Evolutionary conservation across 2,329 filamentous ascomycete species (phyloP).

Genomic region (Fusarium neocosmosporiellum): DNA sequence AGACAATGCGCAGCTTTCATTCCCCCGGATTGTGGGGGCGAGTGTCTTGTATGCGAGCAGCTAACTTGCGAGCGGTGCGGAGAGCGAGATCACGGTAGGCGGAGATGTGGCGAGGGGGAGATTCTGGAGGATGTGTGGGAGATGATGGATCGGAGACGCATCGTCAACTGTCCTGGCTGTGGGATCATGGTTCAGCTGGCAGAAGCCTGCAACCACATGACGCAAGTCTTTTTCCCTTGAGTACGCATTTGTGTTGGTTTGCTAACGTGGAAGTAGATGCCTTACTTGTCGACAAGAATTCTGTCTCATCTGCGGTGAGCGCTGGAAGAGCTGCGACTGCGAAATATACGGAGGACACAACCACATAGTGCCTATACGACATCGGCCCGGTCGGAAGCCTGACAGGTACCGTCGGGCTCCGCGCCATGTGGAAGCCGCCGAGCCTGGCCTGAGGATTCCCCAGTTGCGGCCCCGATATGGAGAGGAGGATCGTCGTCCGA

Average conservation of each 20-base stretch:
- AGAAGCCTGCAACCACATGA: slow-evolving; percentile 43
- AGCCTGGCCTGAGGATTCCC: slow-evolving; percentile 12
- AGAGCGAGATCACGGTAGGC: slow-evolving; percentile 11
- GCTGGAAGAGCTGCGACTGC: slow-evolving; percentile 56
- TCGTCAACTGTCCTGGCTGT: slow-evolving; percentile 40
- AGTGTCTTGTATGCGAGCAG: slow-evolving; percentile 19
- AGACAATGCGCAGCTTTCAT: slow-evolving; percentile 37
- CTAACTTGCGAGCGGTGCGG: slow-evolving; percentile 29
- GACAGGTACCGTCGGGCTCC: slow-evolving; percentile 21
- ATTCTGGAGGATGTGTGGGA: slow-evolving; percentile 38
- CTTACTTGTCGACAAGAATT: slow-evolving; percentile 57
- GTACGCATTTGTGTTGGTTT: not conserved
- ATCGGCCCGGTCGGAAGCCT: slow-evolving; percentile 33
- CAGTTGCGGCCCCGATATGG: slow-evolving; percentile 25
- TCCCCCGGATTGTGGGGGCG: slow-evolving; percentile 3
- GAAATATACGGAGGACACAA: slow-evolving; percentile 5
- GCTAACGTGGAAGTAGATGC: slow-evolving; percentile 45
- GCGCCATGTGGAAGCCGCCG: not conserved
- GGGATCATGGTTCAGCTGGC: slow-evolving; percentile 32
- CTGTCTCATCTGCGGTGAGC: slow-evolving; percentile 59
- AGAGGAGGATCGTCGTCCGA: slow-evolving; percentile 5
- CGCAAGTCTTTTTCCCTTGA: not conserved
- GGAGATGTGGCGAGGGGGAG: slow-evolving; percentile 18
- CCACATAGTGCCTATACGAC: slow-evolving; percentile 9
- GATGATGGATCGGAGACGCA: slow-evolving; percentile 36